Evolutionary conservation across 1,284 basidiomycete genomes (phyloP), one percentile per base, ranked within the genome.

Genomic region (Leucoagaricus sp.): DNA sequence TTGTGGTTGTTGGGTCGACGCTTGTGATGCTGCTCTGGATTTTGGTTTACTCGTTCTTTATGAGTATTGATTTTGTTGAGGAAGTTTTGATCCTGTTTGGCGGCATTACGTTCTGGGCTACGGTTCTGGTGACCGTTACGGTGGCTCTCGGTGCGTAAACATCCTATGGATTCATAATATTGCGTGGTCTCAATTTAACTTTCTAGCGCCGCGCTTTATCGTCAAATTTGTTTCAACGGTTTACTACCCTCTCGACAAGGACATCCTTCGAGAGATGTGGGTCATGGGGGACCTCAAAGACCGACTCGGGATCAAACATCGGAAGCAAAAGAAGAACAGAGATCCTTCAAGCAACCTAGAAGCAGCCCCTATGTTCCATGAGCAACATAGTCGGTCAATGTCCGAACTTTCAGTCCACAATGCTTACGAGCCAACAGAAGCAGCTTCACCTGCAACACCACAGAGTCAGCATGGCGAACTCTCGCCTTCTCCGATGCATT

Each of bases 251-350:
- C 75, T 86, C 15, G 92, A 94, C 75, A 86, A 84, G 69, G 91
- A 96, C 65, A 88, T 96, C 59, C 78, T 97, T 9, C 86, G 94
- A 19, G 94, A 97, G 72, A 88, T 86, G 78, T 96, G 93, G 93
- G 89, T 95, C 5, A 71, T 74, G 49, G 93, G 93, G 4, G 85
- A 93, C 65, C 78, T 96, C 55, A 95, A 96, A 68, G 89, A 91
- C 59, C 83, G 81, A 49, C 79, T 96, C 0, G 93, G 93, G 0
- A 81, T 96, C 55, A 70, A 74, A 44, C 87, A 85, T 65, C 76
- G 85, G 51, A 81, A 78, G 60, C 73, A 63, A 53, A 81, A 67
- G 64, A 78, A 76, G 55, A 72, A 72, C 47, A 75, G 70, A 61
- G 72, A 69, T 57, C 64, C 58, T n/a, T 38, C 54, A 34, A 63